Evolutionary conservation across 371 early-diverging fungal species (phyloP).

Genomic region (Rhizomucor pusillus): DNA sequence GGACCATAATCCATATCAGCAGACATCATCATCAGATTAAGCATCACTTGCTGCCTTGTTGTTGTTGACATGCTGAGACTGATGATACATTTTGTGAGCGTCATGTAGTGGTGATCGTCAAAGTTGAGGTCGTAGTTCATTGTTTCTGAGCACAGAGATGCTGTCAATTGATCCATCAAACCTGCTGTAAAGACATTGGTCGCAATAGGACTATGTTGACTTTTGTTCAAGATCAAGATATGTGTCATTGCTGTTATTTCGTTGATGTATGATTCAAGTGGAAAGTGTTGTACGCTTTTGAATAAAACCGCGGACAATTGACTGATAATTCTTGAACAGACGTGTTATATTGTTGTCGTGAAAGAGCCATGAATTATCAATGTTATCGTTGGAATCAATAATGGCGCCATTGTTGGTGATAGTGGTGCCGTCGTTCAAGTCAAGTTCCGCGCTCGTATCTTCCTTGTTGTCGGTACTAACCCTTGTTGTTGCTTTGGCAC

Average conservation of each 20-base stretch:
- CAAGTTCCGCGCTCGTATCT: too few relatives aligned
- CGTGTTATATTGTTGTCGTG: slow-evolving; percentile 7
- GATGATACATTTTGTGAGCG: slow-evolving; percentile 9
- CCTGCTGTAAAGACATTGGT: slow-evolving; percentile 14
- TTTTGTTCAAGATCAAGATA: slow-evolving; percentile 12
- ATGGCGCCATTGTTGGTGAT: too few relatives aligned
- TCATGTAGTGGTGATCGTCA: slow-evolving; percentile 5
- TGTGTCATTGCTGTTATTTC: slow-evolving; percentile 24
- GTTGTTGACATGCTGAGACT: slow-evolving; percentile 9
- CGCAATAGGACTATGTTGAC: slow-evolving; percentile 26
- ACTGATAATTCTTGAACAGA: slow-evolving; percentile 6
- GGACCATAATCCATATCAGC: slow-evolving; percentile 13
- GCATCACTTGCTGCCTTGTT: slow-evolving; percentile 11
- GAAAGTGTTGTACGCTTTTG: slow-evolving; percentile 15
- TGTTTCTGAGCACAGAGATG: slow-evolving; percentile 12
- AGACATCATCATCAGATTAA: slow-evolving; percentile 16
- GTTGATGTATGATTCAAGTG: slow-evolving; percentile 19
- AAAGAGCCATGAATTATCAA: slow-evolving; percentile 12
- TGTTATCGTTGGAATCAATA: too few relatives aligned
- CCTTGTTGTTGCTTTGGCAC: slow-evolving; percentile 9
- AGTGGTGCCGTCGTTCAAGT: slow-evolving; percentile 3
- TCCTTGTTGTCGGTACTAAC: slow-evolving; percentile 6
- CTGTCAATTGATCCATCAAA: slow-evolving; percentile 19
- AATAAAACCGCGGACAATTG: slow-evolving; percentile 6
- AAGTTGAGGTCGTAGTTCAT: slow-evolving; percentile 13